phyloP scores from a whole-genome alignment of 768 basidiomycete genomes.

The Russula vinacea region DNA sequence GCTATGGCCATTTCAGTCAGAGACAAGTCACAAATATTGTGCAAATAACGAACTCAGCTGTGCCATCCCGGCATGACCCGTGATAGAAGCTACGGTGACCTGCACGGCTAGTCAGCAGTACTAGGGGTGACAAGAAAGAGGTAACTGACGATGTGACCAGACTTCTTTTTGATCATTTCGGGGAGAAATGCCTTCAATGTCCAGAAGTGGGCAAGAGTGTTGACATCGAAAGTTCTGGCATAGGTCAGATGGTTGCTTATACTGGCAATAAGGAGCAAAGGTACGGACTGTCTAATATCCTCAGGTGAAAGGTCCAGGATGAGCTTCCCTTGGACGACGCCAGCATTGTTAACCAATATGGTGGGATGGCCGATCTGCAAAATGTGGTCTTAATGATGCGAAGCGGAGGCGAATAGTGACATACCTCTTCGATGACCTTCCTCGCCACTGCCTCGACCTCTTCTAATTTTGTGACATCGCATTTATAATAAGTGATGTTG shows the following conservation, averaged over 20 bases:
- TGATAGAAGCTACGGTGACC: slow-evolving; percentile 75
- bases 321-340: slow-evolving; percentile 85
- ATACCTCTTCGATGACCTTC: slow-evolving; percentile 73
- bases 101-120: slow-evolving; percentile 34
- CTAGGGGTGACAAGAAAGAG: neutral
- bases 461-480: slow-evolving; percentile 87
- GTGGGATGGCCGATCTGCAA: slow-evolving; percentile 82
- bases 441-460: slow-evolving; percentile 76
- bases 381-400: neutral
- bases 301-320: slow-evolving; percentile 73
- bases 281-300: slow-evolving; percentile 74
- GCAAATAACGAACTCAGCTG: slow-evolving; percentile 61
- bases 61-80: slow-evolving; percentile 67
- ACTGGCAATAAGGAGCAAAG: slow-evolving; percentile 8
- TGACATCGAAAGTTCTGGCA: slow-evolving; percentile 81
- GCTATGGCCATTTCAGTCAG: slow-evolving; percentile 41
- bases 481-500: slow-evolving; percentile 82
- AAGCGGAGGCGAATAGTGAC: neutral
- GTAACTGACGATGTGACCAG: slow-evolving; percentile 78
- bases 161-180: slow-evolving; percentile 68
- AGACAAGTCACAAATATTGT: slow-evolving; percentile 3
- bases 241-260: neutral
- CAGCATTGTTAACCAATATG: slow-evolving; percentile 91
- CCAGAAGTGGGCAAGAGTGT: slow-evolving; percentile 89
- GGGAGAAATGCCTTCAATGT: slow-evolving; percentile 91